A percentile compares a stretch with the other conserved stretches of the same genome.
Conservation (phyloP, 805 yeast species). For the Schizosaccharomyces octosporus region DNA sequence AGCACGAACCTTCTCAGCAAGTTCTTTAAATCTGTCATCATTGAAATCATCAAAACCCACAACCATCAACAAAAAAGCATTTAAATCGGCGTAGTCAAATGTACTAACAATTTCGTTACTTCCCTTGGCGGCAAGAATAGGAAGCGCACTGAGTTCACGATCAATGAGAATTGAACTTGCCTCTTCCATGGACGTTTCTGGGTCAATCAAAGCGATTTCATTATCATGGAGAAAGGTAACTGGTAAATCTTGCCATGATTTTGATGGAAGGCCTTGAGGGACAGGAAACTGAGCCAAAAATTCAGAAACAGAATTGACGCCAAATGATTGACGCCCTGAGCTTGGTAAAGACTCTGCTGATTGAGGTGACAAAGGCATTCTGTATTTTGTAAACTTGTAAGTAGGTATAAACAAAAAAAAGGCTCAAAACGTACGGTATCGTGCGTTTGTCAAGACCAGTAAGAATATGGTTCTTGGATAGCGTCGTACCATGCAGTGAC, state of each 20-base stretch:
- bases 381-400: background rate
- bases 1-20: background rate
- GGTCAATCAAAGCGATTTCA: conserved; percentile 45
- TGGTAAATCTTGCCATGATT: background rate
- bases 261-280: background rate
- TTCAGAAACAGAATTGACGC: background rate
- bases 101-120: conserved; percentile 49
- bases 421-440: background rate
- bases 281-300: background rate
- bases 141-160: conserved; percentile 63
- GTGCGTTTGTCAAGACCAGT: background rate
- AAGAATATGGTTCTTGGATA: background rate
- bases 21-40: background rate
- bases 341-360: background rate
- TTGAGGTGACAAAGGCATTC: background rate
- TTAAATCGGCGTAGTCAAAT: conserved; percentile 78
- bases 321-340: background rate
- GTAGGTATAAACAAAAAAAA: background rate
- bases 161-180: conserved; percentile 60
- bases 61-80: conserved; percentile 61
- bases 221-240: conserved; percentile 17
- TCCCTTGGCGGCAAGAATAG: conserved; percentile 25
- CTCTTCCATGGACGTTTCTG: conserved; percentile 50
- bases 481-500: background rate
- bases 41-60: conserved; percentile 22